Percentiles rank a stretch among this genome's conserved stretches.
phyloP scores from a whole-genome alignment of 176 grass and related monocot genomes.

The Musa beccarii region DNA sequence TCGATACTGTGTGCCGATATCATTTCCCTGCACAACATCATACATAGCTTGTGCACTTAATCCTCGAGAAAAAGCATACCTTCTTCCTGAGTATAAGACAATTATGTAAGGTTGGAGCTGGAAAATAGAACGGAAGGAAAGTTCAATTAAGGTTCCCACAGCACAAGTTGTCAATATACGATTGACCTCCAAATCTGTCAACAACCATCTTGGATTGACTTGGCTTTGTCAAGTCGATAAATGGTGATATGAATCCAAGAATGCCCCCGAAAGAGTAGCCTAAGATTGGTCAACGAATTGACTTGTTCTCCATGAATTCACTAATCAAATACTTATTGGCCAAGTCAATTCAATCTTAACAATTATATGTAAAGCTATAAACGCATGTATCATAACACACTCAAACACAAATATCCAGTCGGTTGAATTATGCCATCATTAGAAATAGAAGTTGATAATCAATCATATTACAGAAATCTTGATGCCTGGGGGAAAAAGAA shows the following conservation, averaged over 20 bases:
- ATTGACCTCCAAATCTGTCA: background rate
- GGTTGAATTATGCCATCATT: too few species aligned
- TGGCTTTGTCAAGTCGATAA: too few species aligned
- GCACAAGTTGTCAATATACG: background rate
- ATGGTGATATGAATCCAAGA: background rate
- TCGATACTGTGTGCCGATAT: constrained; percentile 86
- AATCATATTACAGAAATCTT: background rate
- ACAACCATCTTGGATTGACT: background rate
- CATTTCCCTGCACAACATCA: constrained; percentile 42
- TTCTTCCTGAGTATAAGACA: too few species aligned
- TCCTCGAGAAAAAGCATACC: background rate
- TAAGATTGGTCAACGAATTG: too few species aligned
- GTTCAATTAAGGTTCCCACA: background rate
- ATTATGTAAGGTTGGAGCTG: constrained; percentile 3
- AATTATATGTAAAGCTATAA: background rate
- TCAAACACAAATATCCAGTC: background rate
- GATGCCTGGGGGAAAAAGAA: background rate
- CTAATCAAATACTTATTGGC: background rate
- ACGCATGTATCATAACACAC: background rate
- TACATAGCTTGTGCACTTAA: background rate
- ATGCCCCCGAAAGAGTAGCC: background rate
- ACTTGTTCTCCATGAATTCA: too few species aligned
- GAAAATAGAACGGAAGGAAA: background rate
- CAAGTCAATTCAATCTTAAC: background rate
- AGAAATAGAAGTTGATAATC: background rate